Base-by-base conservation (phyloP, 1,139 yeast genomes). In the Debaryomyces nepalensis region DNA sequence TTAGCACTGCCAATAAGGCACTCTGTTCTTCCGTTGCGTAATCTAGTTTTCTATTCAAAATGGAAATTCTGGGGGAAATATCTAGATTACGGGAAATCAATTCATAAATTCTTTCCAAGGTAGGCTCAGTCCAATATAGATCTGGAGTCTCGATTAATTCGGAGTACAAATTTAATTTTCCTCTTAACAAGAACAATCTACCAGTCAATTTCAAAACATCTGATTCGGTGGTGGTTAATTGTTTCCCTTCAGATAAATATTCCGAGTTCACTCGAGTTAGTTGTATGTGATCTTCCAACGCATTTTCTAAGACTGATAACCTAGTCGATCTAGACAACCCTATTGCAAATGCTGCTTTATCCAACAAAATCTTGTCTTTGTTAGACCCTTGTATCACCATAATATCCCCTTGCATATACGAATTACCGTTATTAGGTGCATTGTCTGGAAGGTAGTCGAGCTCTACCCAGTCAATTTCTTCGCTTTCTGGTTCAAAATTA, bases 81-180 rank as follows among this genome's bases (percentile, higher is more conserved):
- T 90, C 97, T 42, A 90, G 68, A 26, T 80, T 80, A 42, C 77
- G 76, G 1, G 95, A 85, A 4, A 88, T 81, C 16, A 80, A 73
- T 37, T 82, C 77, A 61, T 88, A 90, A 12, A 89, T 79, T 42
- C 74, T 75, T 57, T 90, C 97, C 42, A 90, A 68, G 26, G 82
- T 80, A 0, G 97, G 96, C 54, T 89, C 97, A 41, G 89, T 80
- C 97, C 97, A 90, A 63, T 89, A 90, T 36, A 89, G 64, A 59
- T 90, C 97, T 0, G 97, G 97, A 0, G 95, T 88, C 54, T 90
- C 97, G 33, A 88, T 88, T 42, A 90, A 73, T 56, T 90, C 96
- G n/a, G 93, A 84, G 60, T 90, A 88, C 35, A 90, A 65, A 54
- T 90, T 90, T 48, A 90, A 72, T 52, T 85, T 85, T 1, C 96